These are phyloP conservation scores for Pharus latifolius DNA, from an alignment of 176 grass and related monocot species.

Conservation along the genomic window DNA sequence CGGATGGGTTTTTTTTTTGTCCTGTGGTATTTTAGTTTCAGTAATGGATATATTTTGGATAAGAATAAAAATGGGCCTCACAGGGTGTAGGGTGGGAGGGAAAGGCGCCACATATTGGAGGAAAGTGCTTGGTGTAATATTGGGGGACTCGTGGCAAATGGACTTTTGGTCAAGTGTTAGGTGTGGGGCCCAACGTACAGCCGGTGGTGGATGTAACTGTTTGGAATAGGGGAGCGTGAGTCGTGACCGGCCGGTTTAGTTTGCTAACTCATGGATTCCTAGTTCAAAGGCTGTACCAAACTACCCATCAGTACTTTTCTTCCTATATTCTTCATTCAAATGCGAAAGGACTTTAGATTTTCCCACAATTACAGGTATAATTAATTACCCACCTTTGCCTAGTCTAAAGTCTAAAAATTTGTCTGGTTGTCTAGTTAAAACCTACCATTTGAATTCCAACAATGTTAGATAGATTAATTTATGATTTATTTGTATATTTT, in stretches of 20 bases:
- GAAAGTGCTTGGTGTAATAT: neutral
- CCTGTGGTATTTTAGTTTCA: neutral
- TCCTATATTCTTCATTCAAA: too few relatives aligned
- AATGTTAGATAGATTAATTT: too few relatives aligned
- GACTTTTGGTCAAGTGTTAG: neutral
- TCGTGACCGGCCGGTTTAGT: neutral
- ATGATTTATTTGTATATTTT: too few relatives aligned
- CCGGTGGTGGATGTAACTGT: neutral
- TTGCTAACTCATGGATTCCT: neutral
- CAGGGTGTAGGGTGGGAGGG: neutral
- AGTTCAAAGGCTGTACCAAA: too few relatives aligned
- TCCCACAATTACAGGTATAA: too few relatives aligned
- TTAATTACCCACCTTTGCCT: too few relatives aligned
- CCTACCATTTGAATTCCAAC: too few relatives aligned
- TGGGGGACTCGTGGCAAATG: constrained; percentile 4
- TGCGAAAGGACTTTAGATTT: too few relatives aligned
- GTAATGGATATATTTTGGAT: constrained; percentile 39
- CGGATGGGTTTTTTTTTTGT: neutral
- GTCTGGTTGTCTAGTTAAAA: too few relatives aligned
- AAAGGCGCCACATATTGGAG: neutral
- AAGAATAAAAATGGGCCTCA: constrained; percentile 26
- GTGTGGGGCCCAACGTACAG: neutral
- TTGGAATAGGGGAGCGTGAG: neutral
- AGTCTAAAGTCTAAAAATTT: too few relatives aligned
- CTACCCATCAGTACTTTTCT: too few relatives aligned